Evolutionary conservation across 768 basidiomycete species (phyloP), one percentile per base, ranked within the genome.

Genomic region (Sistotremastrum niveocremeum): DNA sequence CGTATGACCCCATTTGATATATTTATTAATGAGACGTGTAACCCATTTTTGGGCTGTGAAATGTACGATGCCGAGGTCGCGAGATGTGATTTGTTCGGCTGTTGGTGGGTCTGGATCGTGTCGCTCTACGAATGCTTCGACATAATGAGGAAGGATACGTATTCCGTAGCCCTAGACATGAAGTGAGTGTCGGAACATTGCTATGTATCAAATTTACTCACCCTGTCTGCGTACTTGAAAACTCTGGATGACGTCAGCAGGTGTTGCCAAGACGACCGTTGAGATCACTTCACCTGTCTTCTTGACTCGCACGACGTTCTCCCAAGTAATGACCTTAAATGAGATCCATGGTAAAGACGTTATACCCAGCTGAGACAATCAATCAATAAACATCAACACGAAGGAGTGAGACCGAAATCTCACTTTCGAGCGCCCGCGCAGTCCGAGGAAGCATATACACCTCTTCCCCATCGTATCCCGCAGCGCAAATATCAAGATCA

Each of bases 221-320:
- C 46, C 30, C 49, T 51, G 42, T 51, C 37, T 0, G 50, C 50
- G 41, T 51, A 51, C 39, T 51, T 51, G 41, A 51, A 51, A 2
- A 51, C 50, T 5, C 50, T 51, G 40, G 32, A 29, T n/a, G 33
- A n/a, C 8, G 29, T 7, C 47, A 10, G 10, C 44, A n/a, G n/a
- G n/a, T n/a, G n/a, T n/a, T n/a, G n/a, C n/a, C n/a, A n/a, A n/a
- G n/a, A n/a, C n/a, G n/a, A n/a, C n/a, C n/a, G n/a, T n/a, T n/a
- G n/a, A n/a, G n/a, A n/a, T n/a, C n/a, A n/a, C n/a, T n/a, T n/a
- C n/a, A n/a, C 50, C 50, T 20, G n/a, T 48, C 33, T 29, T 51
- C 50, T 20, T 50, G 50, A 28, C 48, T 41, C 2, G 50, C 50
- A 5, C 49, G 30, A 7, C 50, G 41, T 10, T 49, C 48, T 1